Evolutionary conservation across 768 basidiomycete species (phyloP).

Genomic region (Auricularia sp.): DNA sequence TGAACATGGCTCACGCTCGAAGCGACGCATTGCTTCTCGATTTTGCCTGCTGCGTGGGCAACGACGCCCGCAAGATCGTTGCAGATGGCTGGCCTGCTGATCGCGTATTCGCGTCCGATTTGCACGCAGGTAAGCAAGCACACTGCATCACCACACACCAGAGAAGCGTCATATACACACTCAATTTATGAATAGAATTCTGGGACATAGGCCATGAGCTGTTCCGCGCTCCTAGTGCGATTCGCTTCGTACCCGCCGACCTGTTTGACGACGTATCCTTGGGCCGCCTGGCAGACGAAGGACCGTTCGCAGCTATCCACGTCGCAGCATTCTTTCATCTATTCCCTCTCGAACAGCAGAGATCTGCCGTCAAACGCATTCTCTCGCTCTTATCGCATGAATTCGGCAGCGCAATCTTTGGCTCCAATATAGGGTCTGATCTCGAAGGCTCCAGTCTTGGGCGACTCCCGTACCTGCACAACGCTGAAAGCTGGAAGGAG

Average conservation of each 20-base stretch:
- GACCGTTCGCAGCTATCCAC: slow-evolving; percentile 6
- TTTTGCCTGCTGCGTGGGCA: slow-evolving; percentile 7
- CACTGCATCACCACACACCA: neutral
- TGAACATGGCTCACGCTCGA: neutral
- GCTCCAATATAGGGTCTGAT: slow-evolving; percentile 7
- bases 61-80: slow-evolving; percentile 9
- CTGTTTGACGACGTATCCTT: slow-evolving; percentile 5
- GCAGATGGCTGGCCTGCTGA: slow-evolving; percentile 9
- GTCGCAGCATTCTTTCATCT: slow-evolving; percentile 10
- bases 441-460: neutral
- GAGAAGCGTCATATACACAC: neutral
- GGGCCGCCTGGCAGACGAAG: neutral
- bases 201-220: slow-evolving; percentile 8
- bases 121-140: slow-evolving; percentile 3
- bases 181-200: neutral
- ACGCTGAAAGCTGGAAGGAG: neutral
- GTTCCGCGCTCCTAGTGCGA: slow-evolving; percentile 2
- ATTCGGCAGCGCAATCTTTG: slow-evolving; percentile 9
- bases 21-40: neutral
- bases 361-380: neutral
- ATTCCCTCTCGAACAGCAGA: slow-evolving; percentile 6
- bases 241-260: slow-evolving; percentile 9
- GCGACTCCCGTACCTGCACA: neutral
- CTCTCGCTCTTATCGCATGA: neutral
- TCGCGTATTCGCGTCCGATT: slow-evolving; percentile 6